Evolutionary conservation across 108 stramenopile species (phyloP).

Genomic region (Pseudonitzschia multistriata): DNA sequence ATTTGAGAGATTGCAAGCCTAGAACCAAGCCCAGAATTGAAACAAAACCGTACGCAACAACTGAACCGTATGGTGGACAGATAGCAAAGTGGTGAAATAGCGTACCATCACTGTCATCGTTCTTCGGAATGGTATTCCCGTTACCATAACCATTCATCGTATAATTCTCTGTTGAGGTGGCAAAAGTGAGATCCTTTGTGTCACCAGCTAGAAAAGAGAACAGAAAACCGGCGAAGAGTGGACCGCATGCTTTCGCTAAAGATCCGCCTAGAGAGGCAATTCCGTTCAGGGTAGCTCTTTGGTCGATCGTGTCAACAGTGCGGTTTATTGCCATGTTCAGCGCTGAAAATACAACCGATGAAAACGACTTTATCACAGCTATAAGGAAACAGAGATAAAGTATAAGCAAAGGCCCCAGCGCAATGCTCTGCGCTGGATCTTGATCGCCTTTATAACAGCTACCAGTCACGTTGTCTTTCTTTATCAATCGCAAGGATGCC

Average conservation of each 20-base stretch:
- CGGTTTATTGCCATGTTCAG: constrained; percentile 55
- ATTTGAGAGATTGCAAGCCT: neutral
- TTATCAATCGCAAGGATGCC: constrained; percentile 11
- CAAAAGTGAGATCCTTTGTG: neutral
- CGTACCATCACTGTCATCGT: neutral
- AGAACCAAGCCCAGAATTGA: constrained; percentile 9
- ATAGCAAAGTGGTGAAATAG: neutral
- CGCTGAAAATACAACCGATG: constrained; percentile 49
- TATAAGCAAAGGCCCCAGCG: neutral
- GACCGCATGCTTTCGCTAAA: constrained; percentile 54
- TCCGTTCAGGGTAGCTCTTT: constrained; percentile 70
- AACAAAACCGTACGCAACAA: constrained; percentile 12
- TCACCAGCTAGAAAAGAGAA: constrained; percentile 8
- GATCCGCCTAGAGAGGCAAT: constrained; percentile 60
- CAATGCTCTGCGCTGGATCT: too few species aligned
- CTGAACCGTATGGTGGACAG: constrained; percentile 13
- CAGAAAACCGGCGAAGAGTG: constrained; percentile 48
- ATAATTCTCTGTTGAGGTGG: neutral
- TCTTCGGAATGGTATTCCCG: neutral
- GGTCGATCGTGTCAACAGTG: constrained; percentile 47
- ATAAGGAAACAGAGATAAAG: constrained; percentile 32
- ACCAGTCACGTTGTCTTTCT: neutral
- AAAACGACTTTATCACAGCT: constrained; percentile 42
- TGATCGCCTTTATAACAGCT: neutral
- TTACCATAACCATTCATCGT: neutral